Evolutionary conservation across 164 flowering plant species (phyloP).

Genomic region (Vitis amurensis): DNA sequence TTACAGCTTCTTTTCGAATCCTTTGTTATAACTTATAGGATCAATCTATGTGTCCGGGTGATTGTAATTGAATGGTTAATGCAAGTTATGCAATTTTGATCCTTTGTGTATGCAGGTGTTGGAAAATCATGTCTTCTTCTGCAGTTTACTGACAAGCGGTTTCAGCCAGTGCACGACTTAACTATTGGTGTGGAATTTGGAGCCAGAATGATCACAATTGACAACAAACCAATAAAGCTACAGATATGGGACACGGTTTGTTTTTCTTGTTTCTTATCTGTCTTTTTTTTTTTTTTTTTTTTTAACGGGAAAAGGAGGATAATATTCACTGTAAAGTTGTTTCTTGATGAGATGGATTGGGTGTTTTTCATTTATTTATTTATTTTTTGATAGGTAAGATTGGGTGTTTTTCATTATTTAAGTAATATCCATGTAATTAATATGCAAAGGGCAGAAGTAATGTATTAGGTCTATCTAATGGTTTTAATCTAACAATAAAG

Average conservation of each 20-base stretch:
- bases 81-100: background rate
- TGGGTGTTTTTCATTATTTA: too few relatives aligned
- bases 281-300: background rate
- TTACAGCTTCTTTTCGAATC: too few relatives aligned
- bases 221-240: constrained; percentile 68
- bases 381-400: too few relatives aligned
- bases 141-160: constrained; percentile 81
- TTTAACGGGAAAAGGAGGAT: background rate
- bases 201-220: constrained; percentile 81
- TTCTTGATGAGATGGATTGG: background rate
- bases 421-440: too few relatives aligned
- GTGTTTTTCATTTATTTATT: too few relatives aligned
- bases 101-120: constrained; percentile 42
- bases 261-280: constrained; percentile 4
- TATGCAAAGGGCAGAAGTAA: too few relatives aligned
- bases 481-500: too few relatives aligned
- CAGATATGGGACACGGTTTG: constrained; percentile 82
- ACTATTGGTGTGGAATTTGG: constrained; percentile 88
- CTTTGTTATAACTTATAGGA: too few relatives aligned
- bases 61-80: too few relatives aligned
- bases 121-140: constrained; percentile 84
- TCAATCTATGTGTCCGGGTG: too few relatives aligned
- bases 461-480: too few relatives aligned
- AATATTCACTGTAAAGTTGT: background rate
- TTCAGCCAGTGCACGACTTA: constrained; percentile 80